Conservation (phyloP, 768 basidiomycete species). For the Lactarius pseudohatsudake region DNA sequence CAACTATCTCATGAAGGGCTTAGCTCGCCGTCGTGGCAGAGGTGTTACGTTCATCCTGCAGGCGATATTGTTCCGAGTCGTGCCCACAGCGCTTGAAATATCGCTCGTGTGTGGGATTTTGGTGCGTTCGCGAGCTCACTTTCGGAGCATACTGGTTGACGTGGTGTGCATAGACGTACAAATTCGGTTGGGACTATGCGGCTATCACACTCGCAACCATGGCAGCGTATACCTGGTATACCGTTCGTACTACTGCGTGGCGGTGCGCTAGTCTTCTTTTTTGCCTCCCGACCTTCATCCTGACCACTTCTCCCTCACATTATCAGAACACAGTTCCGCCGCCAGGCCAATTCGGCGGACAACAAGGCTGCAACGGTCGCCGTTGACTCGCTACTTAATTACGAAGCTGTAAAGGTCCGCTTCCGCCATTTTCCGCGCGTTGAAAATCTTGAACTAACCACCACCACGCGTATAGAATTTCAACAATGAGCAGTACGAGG, state of each 20-base stretch:
- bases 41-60: conserved; percentile 95
- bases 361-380: conserved; percentile 93
- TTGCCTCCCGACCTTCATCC: not conserved
- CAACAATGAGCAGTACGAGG: conserved; percentile 94
- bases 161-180: conserved; percentile 67
- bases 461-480: conserved; percentile 64
- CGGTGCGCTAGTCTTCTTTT: conserved; percentile 48
- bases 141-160: conserved; percentile 6
- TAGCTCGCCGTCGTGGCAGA: conserved; percentile 41
- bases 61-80: conserved; percentile 91
- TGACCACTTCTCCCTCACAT: not conserved
- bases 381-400: conserved; percentile 96
- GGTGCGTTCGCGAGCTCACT: conserved; percentile 48
- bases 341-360: conserved; percentile 94
- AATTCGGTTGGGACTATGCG: conserved; percentile 97
- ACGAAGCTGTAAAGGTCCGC: conserved; percentile 93
- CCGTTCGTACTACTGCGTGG: conserved; percentile 95
- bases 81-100: conserved; percentile 95
- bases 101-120: conserved; percentile 96
- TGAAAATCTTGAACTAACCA: not conserved
- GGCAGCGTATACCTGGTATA: conserved; percentile 95
- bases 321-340: conserved; percentile 83
- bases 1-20: not conserved
- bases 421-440: not conserved
- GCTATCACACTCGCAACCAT: conserved; percentile 84